Conservation (phyloP, 2,329 filamentous ascomycete species). For the Scedosporium aurantiacum region DNA sequence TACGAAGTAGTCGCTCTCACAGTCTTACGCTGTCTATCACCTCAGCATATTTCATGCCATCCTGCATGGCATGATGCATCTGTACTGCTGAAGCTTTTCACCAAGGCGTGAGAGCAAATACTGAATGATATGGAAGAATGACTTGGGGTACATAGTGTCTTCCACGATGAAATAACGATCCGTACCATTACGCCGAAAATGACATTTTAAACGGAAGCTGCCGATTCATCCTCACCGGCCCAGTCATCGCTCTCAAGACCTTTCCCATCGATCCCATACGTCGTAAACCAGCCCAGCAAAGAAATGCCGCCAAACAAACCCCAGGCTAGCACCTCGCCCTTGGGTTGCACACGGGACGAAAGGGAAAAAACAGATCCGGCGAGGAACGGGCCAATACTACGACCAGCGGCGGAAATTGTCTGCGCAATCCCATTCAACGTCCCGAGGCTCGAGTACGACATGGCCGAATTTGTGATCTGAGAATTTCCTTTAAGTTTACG, state of each 20-base stretch:
- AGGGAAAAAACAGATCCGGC: slow-evolving; percentile 80
- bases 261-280: slow-evolving; percentile 62
- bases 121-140: no score
- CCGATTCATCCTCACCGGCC: background rate
- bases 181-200: no score
- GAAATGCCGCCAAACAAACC: slow-evolving; percentile 77
- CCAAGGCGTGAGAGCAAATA: no score
- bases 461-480: slow-evolving; percentile 87
- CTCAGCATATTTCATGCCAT: no score
- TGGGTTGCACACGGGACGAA: slow-evolving; percentile 59
- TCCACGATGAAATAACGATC: no score
- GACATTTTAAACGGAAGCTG: background rate
- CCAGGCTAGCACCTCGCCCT: slow-evolving; percentile 78
- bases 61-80: no score
- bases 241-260: slow-evolving; percentile 49
- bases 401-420: slow-evolving; percentile 80
- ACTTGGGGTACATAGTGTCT: no score
- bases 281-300: slow-evolving; percentile 68
- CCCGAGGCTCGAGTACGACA: slow-evolving; percentile 74
- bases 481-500: slow-evolving; percentile 3
- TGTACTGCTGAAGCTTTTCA: no score
- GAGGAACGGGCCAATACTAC: slow-evolving; percentile 78
- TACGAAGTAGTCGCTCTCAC: no score
- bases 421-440: slow-evolving; percentile 90
- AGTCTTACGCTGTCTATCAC: no score